Conservation (phyloP, 805 yeast genomes). For the Komagataella mondaviorum region DNA sequence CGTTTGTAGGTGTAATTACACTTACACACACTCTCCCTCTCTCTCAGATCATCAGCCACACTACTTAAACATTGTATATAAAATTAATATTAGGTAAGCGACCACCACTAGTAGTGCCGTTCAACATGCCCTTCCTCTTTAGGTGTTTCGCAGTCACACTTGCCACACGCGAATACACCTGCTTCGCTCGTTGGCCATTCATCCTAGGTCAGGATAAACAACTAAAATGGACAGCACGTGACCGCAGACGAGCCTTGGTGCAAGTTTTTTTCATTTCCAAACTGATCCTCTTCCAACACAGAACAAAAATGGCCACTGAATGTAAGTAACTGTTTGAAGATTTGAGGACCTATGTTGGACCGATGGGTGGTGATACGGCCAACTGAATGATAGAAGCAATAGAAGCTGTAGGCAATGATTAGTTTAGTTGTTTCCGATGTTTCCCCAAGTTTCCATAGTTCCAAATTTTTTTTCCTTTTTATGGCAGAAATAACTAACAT, state of each 20-base stretch:
- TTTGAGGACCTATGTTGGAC: background rate
- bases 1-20: conserved; percentile 31
- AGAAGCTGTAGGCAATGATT: background rate
- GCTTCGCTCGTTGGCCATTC: background rate
- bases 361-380: background rate
- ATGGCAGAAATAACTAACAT: conserved; percentile 14
- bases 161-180: background rate
- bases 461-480: conserved; percentile 3
- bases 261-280: background rate
- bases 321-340: background rate
- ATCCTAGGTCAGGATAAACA: background rate
- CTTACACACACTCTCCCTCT: no score
- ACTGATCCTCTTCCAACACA: background rate
- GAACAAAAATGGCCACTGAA: background rate
- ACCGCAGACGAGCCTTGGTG: background rate
- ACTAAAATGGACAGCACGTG: background rate
- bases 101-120: background rate
- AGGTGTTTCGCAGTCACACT: background rate
- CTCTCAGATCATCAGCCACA: background rate
- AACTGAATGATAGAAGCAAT: background rate
- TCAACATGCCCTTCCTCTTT: background rate
- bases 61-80: background rate
- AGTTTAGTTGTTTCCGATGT: background rate
- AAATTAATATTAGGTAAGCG: background rate
- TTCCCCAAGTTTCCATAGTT: background rate